A percentile compares a stretch with the other conserved stretches of the same genome.
These are phyloP conservation scores for Priceomyces melissophilus DNA, from an alignment of 805 yeast species.

Conservation along the genomic window DNA sequence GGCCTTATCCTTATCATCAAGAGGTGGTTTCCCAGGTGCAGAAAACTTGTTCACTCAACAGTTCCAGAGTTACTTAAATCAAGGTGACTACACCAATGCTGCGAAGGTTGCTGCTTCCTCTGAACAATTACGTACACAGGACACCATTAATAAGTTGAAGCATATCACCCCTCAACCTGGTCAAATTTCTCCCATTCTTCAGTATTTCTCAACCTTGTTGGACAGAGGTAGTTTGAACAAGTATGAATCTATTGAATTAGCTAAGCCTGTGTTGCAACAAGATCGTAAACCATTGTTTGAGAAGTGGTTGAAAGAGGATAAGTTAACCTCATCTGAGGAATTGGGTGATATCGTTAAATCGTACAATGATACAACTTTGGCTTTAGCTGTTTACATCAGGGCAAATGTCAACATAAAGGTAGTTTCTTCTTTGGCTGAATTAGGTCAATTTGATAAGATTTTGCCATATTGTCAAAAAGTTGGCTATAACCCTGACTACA, in stretches of 20 bases:
- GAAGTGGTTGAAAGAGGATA: conserved; percentile 95
- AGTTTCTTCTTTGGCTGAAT: conserved; percentile 86
- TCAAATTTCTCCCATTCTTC: conserved; percentile 88
- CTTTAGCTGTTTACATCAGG: conserved; percentile 86
- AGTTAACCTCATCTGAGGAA: conserved; percentile 92
- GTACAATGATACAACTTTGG: conserved; percentile 70
- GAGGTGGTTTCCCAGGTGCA: conserved; percentile 98
- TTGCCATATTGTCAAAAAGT: conserved; percentile 90
- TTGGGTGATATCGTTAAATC: conserved; percentile 95
- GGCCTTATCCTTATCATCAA: conserved; percentile 84
- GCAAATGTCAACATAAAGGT: conserved; percentile 84
- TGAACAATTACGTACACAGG: conserved; percentile 88
- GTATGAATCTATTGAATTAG: conserved; percentile 91
- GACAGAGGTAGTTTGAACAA: conserved; percentile 92
- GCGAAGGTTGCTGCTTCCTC: conserved; percentile 97
- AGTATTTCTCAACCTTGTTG: conserved; percentile 84
- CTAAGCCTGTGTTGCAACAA: conserved; percentile 92
- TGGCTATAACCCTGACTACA: conserved; percentile 83
- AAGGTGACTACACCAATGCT: conserved; percentile 87
- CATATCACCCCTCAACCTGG: conserved; percentile 90
- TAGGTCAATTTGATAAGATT: conserved; percentile 95
- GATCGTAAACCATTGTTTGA: conserved; percentile 91
- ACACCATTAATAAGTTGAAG: conserved; percentile 89
- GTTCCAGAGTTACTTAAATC: conserved; percentile 76
- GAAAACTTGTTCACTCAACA: conserved; percentile 88